A percentile compares a stretch with the other conserved stretches of the same genome.
phyloP scores from a whole-genome alignment of 495 filamentous ascomycete genomes.

The Penicillium angulare region DNA sequence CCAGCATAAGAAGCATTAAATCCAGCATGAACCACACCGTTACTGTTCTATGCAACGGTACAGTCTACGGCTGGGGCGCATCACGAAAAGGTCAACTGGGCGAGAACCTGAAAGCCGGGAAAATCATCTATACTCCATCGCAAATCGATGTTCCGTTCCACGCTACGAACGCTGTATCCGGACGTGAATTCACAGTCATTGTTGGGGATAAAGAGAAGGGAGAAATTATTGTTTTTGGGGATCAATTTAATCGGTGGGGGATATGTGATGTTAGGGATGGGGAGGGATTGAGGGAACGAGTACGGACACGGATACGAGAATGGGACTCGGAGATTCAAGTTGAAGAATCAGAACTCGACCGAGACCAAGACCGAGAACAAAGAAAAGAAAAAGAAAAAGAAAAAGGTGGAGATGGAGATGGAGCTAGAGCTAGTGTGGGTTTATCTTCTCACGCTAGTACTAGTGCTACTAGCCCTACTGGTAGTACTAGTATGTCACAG shows the following conservation, averaged over 20 bases:
- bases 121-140: conserved; percentile 55
- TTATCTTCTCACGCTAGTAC: neutral
- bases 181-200: conserved; percentile 77
- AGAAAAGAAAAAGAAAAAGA: neutral
- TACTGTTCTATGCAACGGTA: conserved; percentile 68
- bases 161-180: conserved; percentile 62
- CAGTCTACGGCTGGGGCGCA: conserved; percentile 85
- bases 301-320: conserved; percentile 2
- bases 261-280: conserved; percentile 39
- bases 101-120: conserved; percentile 28
- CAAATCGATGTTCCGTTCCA: conserved; percentile 56
- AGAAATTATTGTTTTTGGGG: conserved; percentile 60
- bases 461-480: neutral
- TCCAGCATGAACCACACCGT: conserved; percentile 78
- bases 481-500: too few species aligned
- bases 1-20: conserved; percentile 54
- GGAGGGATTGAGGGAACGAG: neutral
- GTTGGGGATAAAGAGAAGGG: conserved; percentile 48
- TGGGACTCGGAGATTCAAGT: too few species aligned
- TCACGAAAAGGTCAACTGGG: conserved; percentile 84
- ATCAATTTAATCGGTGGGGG: conserved; percentile 60
- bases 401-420: too few species aligned
- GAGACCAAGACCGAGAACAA: neutral
- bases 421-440: conserved; percentile 4
- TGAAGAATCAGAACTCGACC: too few species aligned